phyloP scores from a whole-genome alignment of 257 asterid genomes.

The Salvia splendens region DNA sequence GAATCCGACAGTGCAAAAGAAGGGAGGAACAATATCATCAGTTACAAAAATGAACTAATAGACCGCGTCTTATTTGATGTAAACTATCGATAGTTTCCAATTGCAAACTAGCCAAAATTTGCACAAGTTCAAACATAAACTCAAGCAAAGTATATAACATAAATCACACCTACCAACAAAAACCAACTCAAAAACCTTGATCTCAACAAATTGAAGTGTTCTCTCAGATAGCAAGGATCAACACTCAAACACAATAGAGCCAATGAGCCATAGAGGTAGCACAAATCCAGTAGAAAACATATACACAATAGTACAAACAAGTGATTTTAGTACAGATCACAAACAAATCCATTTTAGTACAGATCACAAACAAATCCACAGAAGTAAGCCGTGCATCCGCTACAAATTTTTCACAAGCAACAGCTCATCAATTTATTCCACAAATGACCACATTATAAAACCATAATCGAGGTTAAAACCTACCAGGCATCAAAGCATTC shows the following conservation, averaged over 20 bases:
- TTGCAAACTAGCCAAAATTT: background rate
- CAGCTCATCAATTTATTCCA: no score
- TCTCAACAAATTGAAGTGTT: background rate
- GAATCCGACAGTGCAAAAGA: slow-evolving; percentile 33
- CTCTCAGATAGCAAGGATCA: background rate
- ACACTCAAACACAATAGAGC: background rate
- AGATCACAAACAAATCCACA: slow-evolving; percentile 3
- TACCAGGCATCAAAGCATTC: slow-evolving; percentile 97
- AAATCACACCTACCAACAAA: background rate
- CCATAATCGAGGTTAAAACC: slow-evolving; percentile 23
- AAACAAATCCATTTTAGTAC: background rate
- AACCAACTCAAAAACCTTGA: background rate
- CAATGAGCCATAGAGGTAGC: no score
- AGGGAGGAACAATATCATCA: slow-evolving; percentile 16
- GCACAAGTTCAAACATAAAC: slow-evolving; percentile 22
- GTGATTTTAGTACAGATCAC: background rate
- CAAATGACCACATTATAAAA: background rate
- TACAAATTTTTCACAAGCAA: background rate
- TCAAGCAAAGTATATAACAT: background rate
- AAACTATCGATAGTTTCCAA: background rate
- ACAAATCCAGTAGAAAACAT: no score
- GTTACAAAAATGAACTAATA: slow-evolving; percentile 17
- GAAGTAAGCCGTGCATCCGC: no score
- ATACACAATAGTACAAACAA: background rate
- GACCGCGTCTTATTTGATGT: background rate